These are phyloP conservation scores for Cladobotryum mycophilum DNA, from an alignment of 2,329 filamentous ascomycete genomes.

Conservation along the genomic window DNA sequence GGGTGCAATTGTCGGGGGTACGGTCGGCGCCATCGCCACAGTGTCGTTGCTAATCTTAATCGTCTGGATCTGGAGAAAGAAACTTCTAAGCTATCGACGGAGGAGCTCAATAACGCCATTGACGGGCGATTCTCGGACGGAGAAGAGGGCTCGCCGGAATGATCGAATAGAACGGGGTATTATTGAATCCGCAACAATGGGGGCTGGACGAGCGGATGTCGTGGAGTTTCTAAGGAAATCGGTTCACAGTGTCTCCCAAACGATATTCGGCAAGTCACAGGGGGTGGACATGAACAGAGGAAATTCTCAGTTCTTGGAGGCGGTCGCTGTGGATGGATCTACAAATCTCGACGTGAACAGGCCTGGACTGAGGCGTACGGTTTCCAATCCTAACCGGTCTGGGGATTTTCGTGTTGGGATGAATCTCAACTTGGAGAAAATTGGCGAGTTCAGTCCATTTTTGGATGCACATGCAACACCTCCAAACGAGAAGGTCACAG, in stretches of 20 bases:
- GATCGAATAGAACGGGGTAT: slow-evolving; percentile 36
- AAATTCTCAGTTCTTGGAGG: slow-evolving; percentile 45
- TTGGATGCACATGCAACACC: slow-evolving; percentile 38
- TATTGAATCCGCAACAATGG: slow-evolving; percentile 28
- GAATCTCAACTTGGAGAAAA: slow-evolving; percentile 29
- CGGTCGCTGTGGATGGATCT: slow-evolving; percentile 37
- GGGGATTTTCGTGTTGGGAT: slow-evolving; percentile 33
- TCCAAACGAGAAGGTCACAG: neutral
- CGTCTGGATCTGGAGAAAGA: slow-evolving; percentile 46
- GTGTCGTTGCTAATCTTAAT: slow-evolving; percentile 40
- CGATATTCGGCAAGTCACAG: slow-evolving; percentile 24
- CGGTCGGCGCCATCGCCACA: slow-evolving; percentile 42
- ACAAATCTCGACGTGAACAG: neutral
- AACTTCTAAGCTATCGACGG: slow-evolving; percentile 14
- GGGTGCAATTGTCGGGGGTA: slow-evolving; percentile 43
- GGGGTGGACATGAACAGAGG: slow-evolving; percentile 45
- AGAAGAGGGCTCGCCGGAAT: slow-evolving; percentile 13
- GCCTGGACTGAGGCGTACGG: neutral
- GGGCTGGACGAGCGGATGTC: neutral
- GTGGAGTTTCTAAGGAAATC: slow-evolving; percentile 1
- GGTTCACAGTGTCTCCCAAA: neutral
- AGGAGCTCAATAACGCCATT: neutral
- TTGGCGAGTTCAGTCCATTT: slow-evolving; percentile 36
- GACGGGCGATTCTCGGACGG: neutral
- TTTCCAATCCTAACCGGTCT: slow-evolving; percentile 18